A percentile compares a stretch with the other conserved stretches of the same genome.
Conservation (phyloP, 2,329 filamentous ascomycete genomes). For the Fusarium gaditjirri region DNA sequence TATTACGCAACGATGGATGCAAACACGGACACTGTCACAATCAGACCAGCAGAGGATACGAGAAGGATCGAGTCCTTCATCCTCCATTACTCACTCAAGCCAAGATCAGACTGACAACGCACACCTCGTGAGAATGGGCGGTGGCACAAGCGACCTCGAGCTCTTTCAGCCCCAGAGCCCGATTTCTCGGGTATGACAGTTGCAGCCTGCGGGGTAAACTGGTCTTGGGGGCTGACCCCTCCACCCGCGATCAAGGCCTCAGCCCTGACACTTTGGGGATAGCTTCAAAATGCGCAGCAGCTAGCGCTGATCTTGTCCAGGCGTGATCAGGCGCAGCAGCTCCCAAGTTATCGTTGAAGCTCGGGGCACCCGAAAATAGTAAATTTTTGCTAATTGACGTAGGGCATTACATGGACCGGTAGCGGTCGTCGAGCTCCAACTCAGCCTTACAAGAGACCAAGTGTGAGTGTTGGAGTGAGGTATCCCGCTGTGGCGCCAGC, state of each 20-base stretch:
- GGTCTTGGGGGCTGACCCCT: neutral
- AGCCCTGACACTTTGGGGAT: slow-evolving; percentile 8
- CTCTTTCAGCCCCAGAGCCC: slow-evolving; percentile 14
- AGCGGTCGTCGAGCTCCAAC: neutral
- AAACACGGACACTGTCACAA: neutral
- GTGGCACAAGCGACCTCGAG: slow-evolving; percentile 29
- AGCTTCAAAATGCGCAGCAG: neutral
- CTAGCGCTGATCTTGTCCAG: slow-evolving; percentile 17
- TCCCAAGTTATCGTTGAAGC: neutral
- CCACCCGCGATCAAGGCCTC: slow-evolving; percentile 12
- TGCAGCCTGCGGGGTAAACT: slow-evolving; percentile 12
- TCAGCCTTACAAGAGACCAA: slow-evolving; percentile 10
- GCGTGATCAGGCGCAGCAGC: slow-evolving; percentile 20
- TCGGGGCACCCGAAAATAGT: slow-evolving; percentile 28
- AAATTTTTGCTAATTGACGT: neutral
- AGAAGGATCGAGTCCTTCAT: slow-evolving; percentile 9
- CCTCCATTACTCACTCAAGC: neutral
- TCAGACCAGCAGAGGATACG: slow-evolving; percentile 8
- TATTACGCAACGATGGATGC: neutral
- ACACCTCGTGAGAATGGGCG: neutral
- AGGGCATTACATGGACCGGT: neutral
- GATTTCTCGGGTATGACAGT: neutral
- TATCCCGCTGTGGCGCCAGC: neutral
- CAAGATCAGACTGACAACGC: neutral
- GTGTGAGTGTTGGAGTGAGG: no score